phyloP scores from a whole-genome alignment of 2,329 filamentous ascomycete genomes.

The Aquanectria penicillioides region DNA sequence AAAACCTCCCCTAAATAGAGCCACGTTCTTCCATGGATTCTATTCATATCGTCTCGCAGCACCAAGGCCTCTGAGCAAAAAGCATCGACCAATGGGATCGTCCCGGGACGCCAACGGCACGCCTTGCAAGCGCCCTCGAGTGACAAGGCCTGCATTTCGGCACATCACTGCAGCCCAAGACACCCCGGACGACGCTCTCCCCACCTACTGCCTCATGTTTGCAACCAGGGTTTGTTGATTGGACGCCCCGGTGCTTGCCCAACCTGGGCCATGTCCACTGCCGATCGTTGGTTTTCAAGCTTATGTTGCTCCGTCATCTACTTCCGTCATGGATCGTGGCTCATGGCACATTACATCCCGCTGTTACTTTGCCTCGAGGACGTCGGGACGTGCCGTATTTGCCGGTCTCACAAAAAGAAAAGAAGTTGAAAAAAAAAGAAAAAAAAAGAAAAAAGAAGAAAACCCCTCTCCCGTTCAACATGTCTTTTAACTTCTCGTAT shows the following conservation, averaged over 20 bases:
- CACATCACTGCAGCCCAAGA: slow-evolving; percentile 15
- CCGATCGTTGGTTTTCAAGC: slow-evolving; percentile 21
- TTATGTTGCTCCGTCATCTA: slow-evolving; percentile 8
- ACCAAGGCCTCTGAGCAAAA: slow-evolving; percentile 5
- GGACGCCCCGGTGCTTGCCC: slow-evolving; percentile 11
- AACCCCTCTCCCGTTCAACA: no score
- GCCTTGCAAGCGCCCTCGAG: slow-evolving; percentile 15
- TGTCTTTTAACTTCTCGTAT: no score
- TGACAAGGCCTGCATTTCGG: slow-evolving; percentile 26
- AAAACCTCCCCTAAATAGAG: no score
- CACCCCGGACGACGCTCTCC: slow-evolving; percentile 9
- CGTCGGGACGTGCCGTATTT: no score
- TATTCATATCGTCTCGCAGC: slow-evolving; percentile 10
- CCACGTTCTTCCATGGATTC: background rate
- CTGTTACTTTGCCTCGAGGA: no score
- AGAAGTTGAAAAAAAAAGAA: no score
- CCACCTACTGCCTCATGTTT: slow-evolving; percentile 25
- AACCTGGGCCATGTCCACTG: slow-evolving; percentile 6
- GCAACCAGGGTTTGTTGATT: slow-evolving; percentile 29
- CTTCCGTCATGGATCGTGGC: background rate
- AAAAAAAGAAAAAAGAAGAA: no score
- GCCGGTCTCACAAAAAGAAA: background rate
- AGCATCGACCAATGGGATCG: slow-evolving; percentile 11
- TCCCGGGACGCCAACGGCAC: background rate
- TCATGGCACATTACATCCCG: no score